Conservation (phyloP, 805 yeast genomes). For the Candida wancherniae region DNA sequence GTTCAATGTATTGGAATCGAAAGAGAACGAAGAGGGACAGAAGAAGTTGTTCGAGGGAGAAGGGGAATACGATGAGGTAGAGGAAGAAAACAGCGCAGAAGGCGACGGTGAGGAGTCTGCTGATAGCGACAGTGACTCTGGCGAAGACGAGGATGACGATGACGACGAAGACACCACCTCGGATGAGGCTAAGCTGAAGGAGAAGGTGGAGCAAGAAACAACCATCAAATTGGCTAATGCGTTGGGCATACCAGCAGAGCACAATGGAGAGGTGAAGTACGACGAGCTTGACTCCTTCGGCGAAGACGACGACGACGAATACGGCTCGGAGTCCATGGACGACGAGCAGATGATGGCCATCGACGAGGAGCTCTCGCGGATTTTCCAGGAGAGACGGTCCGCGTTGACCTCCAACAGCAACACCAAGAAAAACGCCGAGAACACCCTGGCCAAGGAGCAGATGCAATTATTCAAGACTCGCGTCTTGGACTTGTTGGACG, state of each 20-base stretch:
- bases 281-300: conserved; percentile 32
- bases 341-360: conserved; percentile 96
- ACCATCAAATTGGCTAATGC: conserved; percentile 66
- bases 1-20: conserved; percentile 41
- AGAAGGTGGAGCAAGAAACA: conserved; percentile 39
- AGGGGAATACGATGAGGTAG: conserved; percentile 25
- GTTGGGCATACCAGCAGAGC: conserved; percentile 52
- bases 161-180: conserved; percentile 15
- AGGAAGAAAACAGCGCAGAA: conserved; percentile 21
- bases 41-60: conserved; percentile 65
- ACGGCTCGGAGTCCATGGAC: conserved; percentile 74
- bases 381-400: conserved; percentile 77
- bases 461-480: conserved; percentile 76
- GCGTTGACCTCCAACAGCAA: conserved; percentile 47
- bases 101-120: conserved; percentile 22
- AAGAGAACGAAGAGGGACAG: conserved; percentile 82
- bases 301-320: conserved; percentile 49
- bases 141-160: conserved; percentile 11
- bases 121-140: conserved; percentile 16
- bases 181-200: conserved; percentile 9
- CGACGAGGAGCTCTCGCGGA: conserved; percentile 76
- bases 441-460: conserved; percentile 72
- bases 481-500: conserved; percentile 70
- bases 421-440: conserved; percentile 65
- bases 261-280: conserved; percentile 42